phyloP scores from a whole-genome alignment of 2,329 filamentous ascomycete species.

The Ascochyta koolunga region DNA sequence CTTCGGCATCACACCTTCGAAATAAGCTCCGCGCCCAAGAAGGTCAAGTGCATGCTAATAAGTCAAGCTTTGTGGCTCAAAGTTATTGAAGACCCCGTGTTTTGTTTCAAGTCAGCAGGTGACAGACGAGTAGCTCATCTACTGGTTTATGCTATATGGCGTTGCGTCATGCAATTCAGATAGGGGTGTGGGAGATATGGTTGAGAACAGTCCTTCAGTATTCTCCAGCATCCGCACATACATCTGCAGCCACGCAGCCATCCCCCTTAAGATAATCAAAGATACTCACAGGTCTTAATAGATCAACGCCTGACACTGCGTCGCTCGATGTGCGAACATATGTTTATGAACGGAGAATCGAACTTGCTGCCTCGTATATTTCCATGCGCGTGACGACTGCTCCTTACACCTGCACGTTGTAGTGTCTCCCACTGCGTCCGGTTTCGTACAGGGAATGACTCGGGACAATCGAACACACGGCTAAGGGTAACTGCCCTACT shows the following conservation, averaged over 20 bases:
- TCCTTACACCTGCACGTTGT: constrained; percentile 31
- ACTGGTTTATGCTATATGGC: too few species aligned
- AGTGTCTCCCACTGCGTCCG: constrained; percentile 24
- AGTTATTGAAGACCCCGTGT: not conserved
- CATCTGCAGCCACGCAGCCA: not conserved
- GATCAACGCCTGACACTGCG: constrained; percentile 32
- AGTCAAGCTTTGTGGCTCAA: constrained; percentile 4
- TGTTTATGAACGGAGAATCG: not conserved
- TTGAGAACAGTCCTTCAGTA: not conserved
- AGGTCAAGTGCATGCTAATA: constrained; percentile 3
- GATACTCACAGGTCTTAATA: not conserved
- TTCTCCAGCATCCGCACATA: not conserved
- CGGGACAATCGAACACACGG: constrained; percentile 24
- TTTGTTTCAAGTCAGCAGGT: not conserved
- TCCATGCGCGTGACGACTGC: constrained; percentile 22
- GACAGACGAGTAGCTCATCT: not conserved
- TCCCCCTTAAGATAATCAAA: not conserved
- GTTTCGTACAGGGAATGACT: constrained; percentile 15
- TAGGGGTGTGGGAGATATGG: not conserved
- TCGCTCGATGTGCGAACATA: constrained; percentile 19
- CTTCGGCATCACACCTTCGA: not conserved
- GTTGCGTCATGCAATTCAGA: not conserved
- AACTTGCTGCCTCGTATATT: not conserved
- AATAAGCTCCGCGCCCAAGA: constrained; percentile 11
- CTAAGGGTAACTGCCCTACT: constrained; percentile 20